phyloP scores from a whole-genome alignment of 768 basidiomycete species.

The Kwoniella heveanensis region DNA sequence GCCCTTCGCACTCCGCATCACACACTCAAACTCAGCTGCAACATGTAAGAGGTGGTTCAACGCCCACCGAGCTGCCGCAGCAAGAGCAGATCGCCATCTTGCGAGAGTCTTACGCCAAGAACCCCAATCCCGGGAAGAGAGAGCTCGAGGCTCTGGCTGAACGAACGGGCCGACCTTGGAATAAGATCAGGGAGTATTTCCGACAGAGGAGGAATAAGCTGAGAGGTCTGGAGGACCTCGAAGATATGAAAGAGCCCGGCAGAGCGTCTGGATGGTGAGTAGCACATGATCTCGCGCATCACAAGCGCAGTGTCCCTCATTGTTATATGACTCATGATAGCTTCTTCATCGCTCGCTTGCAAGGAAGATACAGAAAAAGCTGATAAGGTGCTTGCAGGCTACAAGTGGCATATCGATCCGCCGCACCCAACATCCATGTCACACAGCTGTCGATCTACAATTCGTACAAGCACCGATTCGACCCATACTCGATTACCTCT shows the following conservation, averaged over 20 bases:
- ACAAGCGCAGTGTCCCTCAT: no score
- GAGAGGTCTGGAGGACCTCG: constrained; percentile 43
- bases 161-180: constrained; percentile 44
- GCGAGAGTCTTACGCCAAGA: constrained; percentile 38
- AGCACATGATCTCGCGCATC: no score
- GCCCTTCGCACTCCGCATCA: background rate
- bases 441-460: constrained; percentile 45
- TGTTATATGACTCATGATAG: no score
- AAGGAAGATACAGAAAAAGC: background rate
- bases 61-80: background rate
- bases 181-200: constrained; percentile 50
- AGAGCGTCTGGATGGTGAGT: constrained; percentile 48
- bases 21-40: no score
- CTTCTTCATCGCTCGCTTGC: no score
- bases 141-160: constrained; percentile 39
- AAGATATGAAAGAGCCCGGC: constrained; percentile 45
- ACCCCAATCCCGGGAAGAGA: constrained; percentile 43
- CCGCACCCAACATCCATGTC: constrained; percentile 19
- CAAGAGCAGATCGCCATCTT: constrained; percentile 40
- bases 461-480: constrained; percentile 43
- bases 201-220: constrained; percentile 50
- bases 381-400: constrained; percentile 31
- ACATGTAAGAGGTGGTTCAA: background rate
- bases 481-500: constrained; percentile 34
- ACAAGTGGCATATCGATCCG: constrained; percentile 44